phyloP scores from a whole-genome alignment of 2,329 filamentous ascomycete species.

The Pleurostoma richardsiae region DNA sequence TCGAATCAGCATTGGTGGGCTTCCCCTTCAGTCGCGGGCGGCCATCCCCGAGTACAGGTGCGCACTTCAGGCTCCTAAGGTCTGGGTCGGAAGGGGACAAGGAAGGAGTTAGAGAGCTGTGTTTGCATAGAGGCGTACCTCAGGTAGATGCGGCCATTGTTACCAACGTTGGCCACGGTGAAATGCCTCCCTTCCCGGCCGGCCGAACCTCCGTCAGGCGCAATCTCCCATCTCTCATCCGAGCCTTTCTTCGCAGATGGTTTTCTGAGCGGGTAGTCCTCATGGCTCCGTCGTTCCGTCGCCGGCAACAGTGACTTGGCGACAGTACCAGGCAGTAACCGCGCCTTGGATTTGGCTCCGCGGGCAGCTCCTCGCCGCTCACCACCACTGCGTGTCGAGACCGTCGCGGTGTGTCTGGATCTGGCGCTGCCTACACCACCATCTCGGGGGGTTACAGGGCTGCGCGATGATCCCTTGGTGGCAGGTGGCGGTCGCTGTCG shows the following conservation, averaged over 20 bases:
- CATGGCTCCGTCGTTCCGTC: slow-evolving; percentile 40
- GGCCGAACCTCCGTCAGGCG: slow-evolving; percentile 56
- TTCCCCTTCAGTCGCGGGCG: too few relatives aligned
- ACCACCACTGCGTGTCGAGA: too few relatives aligned
- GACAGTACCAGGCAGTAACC: neutral
- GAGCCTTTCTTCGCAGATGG: slow-evolving; percentile 39
- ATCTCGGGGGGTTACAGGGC: too few relatives aligned
- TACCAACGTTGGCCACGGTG: slow-evolving; percentile 75
- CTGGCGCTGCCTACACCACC: too few relatives aligned
- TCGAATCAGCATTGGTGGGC: neutral
- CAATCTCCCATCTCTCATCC: slow-evolving; percentile 52
- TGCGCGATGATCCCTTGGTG: too few relatives aligned
- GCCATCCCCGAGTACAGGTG: too few relatives aligned
- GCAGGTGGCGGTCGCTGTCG: too few relatives aligned
- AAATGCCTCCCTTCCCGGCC: slow-evolving; percentile 67
- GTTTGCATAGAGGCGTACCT: slow-evolving; percentile 49
- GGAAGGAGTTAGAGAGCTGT: neutral
- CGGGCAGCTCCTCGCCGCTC: too few relatives aligned
- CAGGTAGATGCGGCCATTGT: slow-evolving; percentile 77
- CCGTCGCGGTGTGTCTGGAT: too few relatives aligned
- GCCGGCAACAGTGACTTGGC: slow-evolving; percentile 36
- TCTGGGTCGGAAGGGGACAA: too few relatives aligned
- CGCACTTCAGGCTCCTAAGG: too few relatives aligned
- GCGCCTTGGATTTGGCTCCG: neutral
- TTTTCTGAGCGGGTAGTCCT: slow-evolving; percentile 28